These are phyloP conservation scores for Trichoderma koningiopsis DNA, from an alignment of 2,329 filamentous ascomycete genomes.

Conservation along the genomic window DNA sequence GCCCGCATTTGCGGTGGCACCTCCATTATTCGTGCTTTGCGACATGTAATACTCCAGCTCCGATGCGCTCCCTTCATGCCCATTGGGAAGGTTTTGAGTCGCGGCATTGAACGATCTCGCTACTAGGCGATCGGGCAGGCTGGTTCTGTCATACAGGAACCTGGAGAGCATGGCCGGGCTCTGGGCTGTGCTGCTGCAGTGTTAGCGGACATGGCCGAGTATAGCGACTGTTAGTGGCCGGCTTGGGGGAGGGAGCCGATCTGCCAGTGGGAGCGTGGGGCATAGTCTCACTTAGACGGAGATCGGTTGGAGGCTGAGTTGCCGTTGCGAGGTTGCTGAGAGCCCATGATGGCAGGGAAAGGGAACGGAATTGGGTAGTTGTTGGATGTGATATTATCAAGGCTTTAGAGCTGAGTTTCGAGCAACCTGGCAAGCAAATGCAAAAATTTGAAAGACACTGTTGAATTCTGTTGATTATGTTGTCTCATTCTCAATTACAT, in stretches of 20 bases:
- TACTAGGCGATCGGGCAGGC: constrained; percentile 22
- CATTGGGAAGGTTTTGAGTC: neutral
- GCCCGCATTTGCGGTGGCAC: neutral
- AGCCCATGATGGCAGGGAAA: neutral
- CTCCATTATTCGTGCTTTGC: neutral
- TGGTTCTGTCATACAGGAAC: constrained; percentile 21
- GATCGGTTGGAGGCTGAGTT: constrained; percentile 12
- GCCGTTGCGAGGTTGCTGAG: constrained; percentile 9
- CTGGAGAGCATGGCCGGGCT: constrained; percentile 7
- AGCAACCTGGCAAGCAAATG: neutral
- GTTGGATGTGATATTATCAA: neutral
- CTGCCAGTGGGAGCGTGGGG: constrained; percentile 2
- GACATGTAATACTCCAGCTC: constrained; percentile 16
- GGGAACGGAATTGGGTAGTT: neutral
- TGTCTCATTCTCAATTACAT: neutral
- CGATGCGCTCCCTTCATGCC: neutral
- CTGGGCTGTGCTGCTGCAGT: constrained; percentile 13
- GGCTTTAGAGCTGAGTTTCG: neutral
- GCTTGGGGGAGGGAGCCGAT: neutral
- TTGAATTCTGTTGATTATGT: neutral
- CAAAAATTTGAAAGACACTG: neutral
- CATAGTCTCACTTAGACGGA: constrained; percentile 1
- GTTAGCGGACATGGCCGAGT: constrained; percentile 23
- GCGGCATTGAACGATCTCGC: constrained; percentile 15
- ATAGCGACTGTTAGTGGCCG: neutral